phyloP scores from a whole-genome alignment of 805 yeast species.

The Vanderwaltozyma polyspora region DNA sequence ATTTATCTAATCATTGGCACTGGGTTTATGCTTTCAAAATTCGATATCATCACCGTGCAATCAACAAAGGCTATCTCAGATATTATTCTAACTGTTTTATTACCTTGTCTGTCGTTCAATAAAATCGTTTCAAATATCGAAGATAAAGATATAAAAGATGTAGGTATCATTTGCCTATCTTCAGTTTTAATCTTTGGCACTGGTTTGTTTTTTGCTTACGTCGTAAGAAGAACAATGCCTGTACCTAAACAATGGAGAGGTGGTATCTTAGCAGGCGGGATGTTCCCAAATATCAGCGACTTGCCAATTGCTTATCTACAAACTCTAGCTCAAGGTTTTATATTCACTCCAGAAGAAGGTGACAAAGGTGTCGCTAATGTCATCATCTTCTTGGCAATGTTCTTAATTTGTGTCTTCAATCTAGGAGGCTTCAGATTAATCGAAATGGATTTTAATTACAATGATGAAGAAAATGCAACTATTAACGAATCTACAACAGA shows the following conservation, averaged over 20 bases:
- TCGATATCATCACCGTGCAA: conserved; percentile 49
- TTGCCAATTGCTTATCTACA: conserved; percentile 69
- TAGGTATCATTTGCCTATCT: conserved; percentile 51
- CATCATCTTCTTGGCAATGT: conserved; percentile 62
- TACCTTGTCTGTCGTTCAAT: conserved; percentile 58
- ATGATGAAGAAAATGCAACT: conserved; percentile 17
- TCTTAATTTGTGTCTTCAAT: conserved; percentile 56
- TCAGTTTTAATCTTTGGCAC: conserved; percentile 40
- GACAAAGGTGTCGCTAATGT: conserved; percentile 74
- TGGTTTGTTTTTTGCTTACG: conserved; percentile 38
- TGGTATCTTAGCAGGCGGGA: conserved; percentile 57
- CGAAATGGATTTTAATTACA: conserved; percentile 49
- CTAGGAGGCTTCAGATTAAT: conserved; percentile 64
- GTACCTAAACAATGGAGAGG: conserved; percentile 63
- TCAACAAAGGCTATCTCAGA: conserved; percentile 56
- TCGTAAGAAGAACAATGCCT: conserved; percentile 24
- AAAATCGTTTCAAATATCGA: conserved; percentile 51
- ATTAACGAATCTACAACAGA: background rate
- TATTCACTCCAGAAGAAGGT: conserved; percentile 49
- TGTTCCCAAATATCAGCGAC: conserved; percentile 66
- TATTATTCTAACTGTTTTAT: conserved; percentile 45
- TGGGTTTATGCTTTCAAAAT: conserved; percentile 52
- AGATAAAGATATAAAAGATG: conserved; percentile 52
- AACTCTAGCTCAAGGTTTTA: conserved; percentile 50
- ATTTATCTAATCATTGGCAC: conserved; percentile 59